Percentiles rank a stretch among this genome's conserved stretches.
These are phyloP conservation scores for Ogataea siamensis DNA, from an alignment of 805 yeast species.

Conservation along the genomic window DNA sequence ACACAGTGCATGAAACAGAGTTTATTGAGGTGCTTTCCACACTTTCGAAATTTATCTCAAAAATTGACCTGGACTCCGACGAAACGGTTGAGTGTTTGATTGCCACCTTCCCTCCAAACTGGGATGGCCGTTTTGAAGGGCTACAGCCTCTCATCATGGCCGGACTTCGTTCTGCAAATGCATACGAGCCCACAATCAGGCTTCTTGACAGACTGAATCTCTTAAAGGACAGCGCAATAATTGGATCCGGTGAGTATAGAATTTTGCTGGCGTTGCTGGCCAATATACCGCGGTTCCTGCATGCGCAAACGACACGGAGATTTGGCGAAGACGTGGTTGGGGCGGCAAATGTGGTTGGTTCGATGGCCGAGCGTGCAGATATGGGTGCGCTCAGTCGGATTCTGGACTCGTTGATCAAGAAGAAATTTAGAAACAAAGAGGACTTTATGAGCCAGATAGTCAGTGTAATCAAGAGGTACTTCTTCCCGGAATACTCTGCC, in stretches of 20 bases:
- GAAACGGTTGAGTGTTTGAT: constrained; percentile 82
- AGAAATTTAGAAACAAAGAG: constrained; percentile 81
- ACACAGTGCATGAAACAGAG: constrained; percentile 89
- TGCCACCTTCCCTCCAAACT: constrained; percentile 86
- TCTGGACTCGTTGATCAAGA: constrained; percentile 70
- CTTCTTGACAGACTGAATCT: constrained; percentile 70
- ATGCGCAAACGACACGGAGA: constrained; percentile 64
- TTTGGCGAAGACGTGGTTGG: constrained; percentile 48
- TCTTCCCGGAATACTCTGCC: constrained; percentile 73
- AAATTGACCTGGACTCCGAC: constrained; percentile 80
- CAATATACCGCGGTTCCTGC: constrained; percentile 80
- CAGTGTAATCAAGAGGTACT: constrained; percentile 60
- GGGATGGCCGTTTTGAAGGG: constrained; percentile 95
- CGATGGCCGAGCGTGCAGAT: constrained; percentile 55
- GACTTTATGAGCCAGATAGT: constrained; percentile 85
- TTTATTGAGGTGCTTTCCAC: constrained; percentile 85
- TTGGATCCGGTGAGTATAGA: constrained; percentile 70
- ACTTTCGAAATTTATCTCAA: constrained; percentile 76
- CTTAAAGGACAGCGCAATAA: constrained; percentile 68
- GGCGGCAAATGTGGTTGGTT: constrained; percentile 56
- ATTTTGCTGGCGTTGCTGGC: constrained; percentile 70
- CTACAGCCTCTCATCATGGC: constrained; percentile 73
- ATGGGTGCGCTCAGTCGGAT: constrained; percentile 63
- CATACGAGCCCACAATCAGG: constrained; percentile 74
- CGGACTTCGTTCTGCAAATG: constrained; percentile 78